Percentiles rank a stretch among this genome's conserved stretches.
These are phyloP conservation scores for Ogataea siamensis DNA, from an alignment of 805 yeast genomes.

Conservation along the genomic window DNA sequence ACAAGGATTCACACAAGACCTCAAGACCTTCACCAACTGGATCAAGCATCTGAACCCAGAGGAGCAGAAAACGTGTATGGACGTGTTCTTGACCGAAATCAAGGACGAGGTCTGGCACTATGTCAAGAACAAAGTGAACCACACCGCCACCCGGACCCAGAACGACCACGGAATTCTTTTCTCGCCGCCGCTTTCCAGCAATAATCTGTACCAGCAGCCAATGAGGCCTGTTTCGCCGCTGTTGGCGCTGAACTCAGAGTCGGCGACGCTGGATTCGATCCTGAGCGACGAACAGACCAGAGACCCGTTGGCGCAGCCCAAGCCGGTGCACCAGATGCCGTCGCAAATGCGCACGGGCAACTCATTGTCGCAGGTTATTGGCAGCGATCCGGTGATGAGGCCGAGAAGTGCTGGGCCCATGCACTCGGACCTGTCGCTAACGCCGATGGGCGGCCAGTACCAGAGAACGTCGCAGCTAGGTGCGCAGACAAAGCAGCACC, in stretches of 20 bases:
- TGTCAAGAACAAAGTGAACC: constrained; percentile 42
- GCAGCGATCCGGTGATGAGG: constrained; percentile 30
- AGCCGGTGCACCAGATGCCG: constrained; percentile 16
- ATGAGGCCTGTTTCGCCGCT: constrained; percentile 35
- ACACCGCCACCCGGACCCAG: constrained; percentile 15
- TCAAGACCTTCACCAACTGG: constrained; percentile 46
- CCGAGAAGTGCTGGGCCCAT: constrained; percentile 49
- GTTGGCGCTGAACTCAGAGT: constrained; percentile 34
- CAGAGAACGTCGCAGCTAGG: constrained; percentile 12
- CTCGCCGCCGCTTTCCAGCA: constrained; percentile 27
- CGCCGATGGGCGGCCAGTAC: constrained; percentile 12
- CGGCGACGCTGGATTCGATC: constrained; percentile 40
- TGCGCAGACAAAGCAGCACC: constrained; percentile 14
- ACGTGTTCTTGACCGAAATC: constrained; percentile 44
- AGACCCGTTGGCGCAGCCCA: constrained; percentile 13
- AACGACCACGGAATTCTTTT: constrained; percentile 19
- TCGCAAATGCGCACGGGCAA: constrained; percentile 9
- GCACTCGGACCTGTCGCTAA: constrained; percentile 18
- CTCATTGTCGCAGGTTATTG: constrained; percentile 6
- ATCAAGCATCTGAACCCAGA: constrained; percentile 44
- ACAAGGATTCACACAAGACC: constrained; percentile 41
- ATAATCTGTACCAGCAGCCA: constrained; percentile 25
- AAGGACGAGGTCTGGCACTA: constrained; percentile 45
- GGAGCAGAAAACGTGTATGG: constrained; percentile 47
- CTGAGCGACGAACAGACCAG: constrained; percentile 26